phyloP scores from a whole-genome alignment of 768 basidiomycete species.

The Leccinum imitatum region DNA sequence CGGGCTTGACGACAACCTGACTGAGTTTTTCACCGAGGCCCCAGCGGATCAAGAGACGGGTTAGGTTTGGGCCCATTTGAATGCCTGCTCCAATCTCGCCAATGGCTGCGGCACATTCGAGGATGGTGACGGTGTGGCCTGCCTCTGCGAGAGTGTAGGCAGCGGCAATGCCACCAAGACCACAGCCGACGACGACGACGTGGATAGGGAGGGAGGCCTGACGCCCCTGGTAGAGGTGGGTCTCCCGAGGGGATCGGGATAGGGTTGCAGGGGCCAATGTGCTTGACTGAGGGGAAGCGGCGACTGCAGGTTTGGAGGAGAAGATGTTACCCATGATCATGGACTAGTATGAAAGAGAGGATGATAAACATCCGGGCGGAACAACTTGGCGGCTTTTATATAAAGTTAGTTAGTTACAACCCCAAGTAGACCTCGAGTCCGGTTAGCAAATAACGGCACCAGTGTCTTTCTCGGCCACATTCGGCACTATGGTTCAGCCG shows the following conservation, averaged over 20 bases:
- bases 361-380: background rate
- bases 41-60: conserved; percentile 50
- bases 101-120: conserved; percentile 41
- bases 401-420: background rate
- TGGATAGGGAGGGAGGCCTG: conserved; percentile 28
- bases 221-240: conserved; percentile 24
- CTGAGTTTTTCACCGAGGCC: conserved; percentile 45
- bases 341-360: background rate
- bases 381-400: background rate
- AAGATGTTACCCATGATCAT: background rate
- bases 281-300: background rate
- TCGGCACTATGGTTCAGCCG: background rate
- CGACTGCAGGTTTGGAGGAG: background rate
- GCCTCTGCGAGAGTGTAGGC: conserved; percentile 45
- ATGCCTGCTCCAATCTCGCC: conserved; percentile 55
- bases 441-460: background rate
- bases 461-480: background rate
- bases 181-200: conserved; percentile 49
- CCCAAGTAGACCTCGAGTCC: background rate
- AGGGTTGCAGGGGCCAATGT: background rate
- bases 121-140: conserved; percentile 49
- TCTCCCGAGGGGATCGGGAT: background rate
- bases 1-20: conserved; percentile 38
- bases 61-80: conserved; percentile 44
- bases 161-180: conserved; percentile 49